Evolutionary conservation across 176 grass and related monocot genomes (phyloP).

Genomic region (Neostapfia colusana): DNA sequence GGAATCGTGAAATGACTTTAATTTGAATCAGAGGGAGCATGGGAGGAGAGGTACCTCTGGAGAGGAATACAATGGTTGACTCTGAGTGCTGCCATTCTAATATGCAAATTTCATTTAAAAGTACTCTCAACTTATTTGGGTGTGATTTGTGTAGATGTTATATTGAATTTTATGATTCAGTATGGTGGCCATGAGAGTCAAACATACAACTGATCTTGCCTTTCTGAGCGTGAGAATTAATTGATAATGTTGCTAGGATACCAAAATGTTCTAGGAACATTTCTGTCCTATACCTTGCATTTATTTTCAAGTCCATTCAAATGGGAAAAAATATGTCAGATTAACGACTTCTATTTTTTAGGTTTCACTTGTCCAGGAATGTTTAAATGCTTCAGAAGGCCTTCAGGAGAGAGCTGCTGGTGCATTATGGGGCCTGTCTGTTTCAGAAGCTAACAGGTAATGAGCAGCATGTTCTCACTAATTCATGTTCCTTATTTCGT

Average conservation of each 20-base stretch:
- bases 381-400: slow-evolving; percentile 90
- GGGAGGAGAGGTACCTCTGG: slow-evolving; percentile 1
- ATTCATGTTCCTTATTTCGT: slow-evolving; percentile 1
- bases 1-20: not conserved
- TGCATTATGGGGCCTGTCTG: slow-evolving; percentile 96
- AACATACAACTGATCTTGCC: not conserved
- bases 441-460: slow-evolving; percentile 99
- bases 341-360: slow-evolving; percentile 48
- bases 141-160: slow-evolving; percentile 25
- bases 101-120: slow-evolving; percentile 5
- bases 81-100: not conserved
- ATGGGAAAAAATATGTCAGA: slow-evolving; percentile 24
- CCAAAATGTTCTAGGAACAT: slow-evolving; percentile 27
- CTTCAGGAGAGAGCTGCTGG: slow-evolving; percentile 99
- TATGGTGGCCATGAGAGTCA: slow-evolving; percentile 8
- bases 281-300: slow-evolving; percentile 7
- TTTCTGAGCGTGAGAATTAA: slow-evolving; percentile 13
- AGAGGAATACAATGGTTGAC: slow-evolving; percentile 11
- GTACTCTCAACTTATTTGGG: slow-evolving; percentile 13
- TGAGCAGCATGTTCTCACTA: not conserved
- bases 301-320: slow-evolving; percentile 8
- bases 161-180: slow-evolving; percentile 21
- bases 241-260: slow-evolving; percentile 26
- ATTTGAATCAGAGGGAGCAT: not conserved
- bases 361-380: slow-evolving; percentile 85